These are phyloP conservation scores for Penicillium sp. DNA, from an alignment of 2,329 filamentous ascomycete species.

Conservation along the genomic window DNA sequence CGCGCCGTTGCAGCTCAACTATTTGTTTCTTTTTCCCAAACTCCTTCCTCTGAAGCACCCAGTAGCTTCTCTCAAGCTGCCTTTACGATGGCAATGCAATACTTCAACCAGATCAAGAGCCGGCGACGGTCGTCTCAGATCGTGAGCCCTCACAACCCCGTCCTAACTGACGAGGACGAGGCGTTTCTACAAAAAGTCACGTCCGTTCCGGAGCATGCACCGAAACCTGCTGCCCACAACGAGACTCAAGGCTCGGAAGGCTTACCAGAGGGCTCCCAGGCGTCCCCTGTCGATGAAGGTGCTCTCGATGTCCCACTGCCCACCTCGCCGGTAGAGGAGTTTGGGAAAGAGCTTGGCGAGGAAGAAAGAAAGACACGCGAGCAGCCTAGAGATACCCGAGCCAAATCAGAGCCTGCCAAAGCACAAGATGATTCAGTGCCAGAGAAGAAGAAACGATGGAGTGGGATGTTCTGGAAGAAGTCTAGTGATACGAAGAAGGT, in stretches of 20 bases:
- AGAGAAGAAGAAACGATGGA: slow-evolving; percentile 42
- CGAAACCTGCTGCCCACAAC: slow-evolving; percentile 5
- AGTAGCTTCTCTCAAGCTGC: not conserved
- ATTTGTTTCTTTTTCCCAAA: not conserved
- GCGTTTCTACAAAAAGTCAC: slow-evolving; percentile 57
- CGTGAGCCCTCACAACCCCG: slow-evolving; percentile 40
- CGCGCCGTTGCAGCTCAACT: slow-evolving; percentile 16
- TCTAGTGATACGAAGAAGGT: slow-evolving; percentile 38
- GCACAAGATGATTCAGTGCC: slow-evolving; percentile 20
- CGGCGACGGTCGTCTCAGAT: slow-evolving; percentile 39
- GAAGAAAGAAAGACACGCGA: slow-evolving; percentile 39
- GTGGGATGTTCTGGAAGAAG: slow-evolving; percentile 43
- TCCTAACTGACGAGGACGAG: slow-evolving; percentile 65
- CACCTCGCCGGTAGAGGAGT: slow-evolving; percentile 49
- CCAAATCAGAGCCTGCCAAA: slow-evolving; percentile 21
- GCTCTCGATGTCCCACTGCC: slow-evolving; percentile 55
- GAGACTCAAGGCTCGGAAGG: not conserved
- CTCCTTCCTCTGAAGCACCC: slow-evolving; percentile 1
- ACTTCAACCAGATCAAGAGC: slow-evolving; percentile 46
- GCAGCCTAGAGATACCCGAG: slow-evolving; percentile 18
- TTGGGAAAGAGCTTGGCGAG: slow-evolving; percentile 35
- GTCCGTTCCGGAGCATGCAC: slow-evolving; percentile 41
- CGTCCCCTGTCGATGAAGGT: slow-evolving; percentile 41
- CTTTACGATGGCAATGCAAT: slow-evolving; percentile 38
- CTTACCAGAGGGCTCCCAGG: not conserved